Evolutionary conservation across 1,139 yeast species (phyloP).

Genomic region (Groenewaldozyma sp.): DNA sequence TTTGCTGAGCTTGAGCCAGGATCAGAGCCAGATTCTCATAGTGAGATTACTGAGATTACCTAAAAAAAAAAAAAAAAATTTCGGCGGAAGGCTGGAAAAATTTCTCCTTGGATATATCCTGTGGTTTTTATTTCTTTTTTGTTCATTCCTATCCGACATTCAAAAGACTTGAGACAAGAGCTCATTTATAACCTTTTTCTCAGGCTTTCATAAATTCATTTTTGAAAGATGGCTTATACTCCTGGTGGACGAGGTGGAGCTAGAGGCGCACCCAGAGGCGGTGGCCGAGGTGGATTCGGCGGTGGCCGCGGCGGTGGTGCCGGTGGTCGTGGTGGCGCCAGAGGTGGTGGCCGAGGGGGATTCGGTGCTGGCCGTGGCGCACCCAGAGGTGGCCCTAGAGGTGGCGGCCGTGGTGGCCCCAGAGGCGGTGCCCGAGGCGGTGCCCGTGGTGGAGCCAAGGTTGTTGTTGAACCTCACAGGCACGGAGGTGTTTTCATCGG

Average conservation of each 20-base stretch:
- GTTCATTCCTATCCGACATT: neutral
- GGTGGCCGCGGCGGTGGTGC: slow-evolving; percentile 30
- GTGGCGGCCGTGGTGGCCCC: slow-evolving; percentile 36
- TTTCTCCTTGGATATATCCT: neutral
- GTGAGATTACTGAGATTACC: too few species aligned
- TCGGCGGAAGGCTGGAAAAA: neutral
- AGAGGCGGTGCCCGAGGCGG: slow-evolving; percentile 61
- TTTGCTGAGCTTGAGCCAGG: too few species aligned
- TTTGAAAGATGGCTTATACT: slow-evolving; percentile 46
- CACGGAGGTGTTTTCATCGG: slow-evolving; percentile 95
- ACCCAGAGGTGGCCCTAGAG: slow-evolving; percentile 30
- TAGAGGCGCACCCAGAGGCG: slow-evolving; percentile 33
- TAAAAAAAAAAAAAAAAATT: slow-evolving; percentile 6
- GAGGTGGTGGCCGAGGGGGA: slow-evolving; percentile 25
- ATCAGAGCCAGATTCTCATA: too few species aligned
- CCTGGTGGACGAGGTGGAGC: slow-evolving; percentile 22
- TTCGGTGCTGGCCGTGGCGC: slow-evolving; percentile 30
- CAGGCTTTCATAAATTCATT: too few species aligned
- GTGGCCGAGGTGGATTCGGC: slow-evolving; percentile 25
- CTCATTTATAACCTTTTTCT: neutral
- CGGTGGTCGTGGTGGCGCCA: slow-evolving; percentile 23
- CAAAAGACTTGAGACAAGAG: neutral
- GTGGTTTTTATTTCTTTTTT: neutral
- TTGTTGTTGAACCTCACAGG: slow-evolving; percentile 96
- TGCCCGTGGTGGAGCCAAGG: slow-evolving; percentile 85